A percentile compares a stretch with the other conserved stretches of the same genome.
phyloP scores from a whole-genome alignment of 2,329 filamentous ascomycete species.

The Cucurbitaria berberidis region DNA sequence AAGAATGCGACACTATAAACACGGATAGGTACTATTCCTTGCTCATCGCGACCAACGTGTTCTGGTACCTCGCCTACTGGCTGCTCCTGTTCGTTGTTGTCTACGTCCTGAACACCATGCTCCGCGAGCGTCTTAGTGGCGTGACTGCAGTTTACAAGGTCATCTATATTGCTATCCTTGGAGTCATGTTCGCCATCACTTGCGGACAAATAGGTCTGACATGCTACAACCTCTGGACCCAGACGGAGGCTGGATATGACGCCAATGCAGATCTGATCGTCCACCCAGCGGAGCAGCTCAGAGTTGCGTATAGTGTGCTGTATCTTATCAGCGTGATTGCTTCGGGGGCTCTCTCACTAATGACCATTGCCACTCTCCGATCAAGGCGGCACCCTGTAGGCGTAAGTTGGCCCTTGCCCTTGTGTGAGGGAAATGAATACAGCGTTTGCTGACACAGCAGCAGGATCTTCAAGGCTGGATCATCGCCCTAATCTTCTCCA shows the following conservation, averaged over 20 bases:
- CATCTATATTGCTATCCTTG: slow-evolving; percentile 15
- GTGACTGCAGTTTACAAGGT: slow-evolving; percentile 14
- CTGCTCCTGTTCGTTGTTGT: slow-evolving; percentile 32
- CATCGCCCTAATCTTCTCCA: slow-evolving; percentile 19
- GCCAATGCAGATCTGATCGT: background rate
- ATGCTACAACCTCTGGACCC: slow-evolving; percentile 19
- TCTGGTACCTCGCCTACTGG: slow-evolving; percentile 26
- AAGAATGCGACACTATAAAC: slow-evolving; percentile 14
- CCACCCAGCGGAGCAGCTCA: slow-evolving; percentile 1
- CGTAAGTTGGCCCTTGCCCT: too few relatives aligned
- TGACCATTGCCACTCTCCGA: slow-evolving; percentile 23
- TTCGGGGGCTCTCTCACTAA: slow-evolving; percentile 15
- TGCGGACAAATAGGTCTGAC: slow-evolving; percentile 14
- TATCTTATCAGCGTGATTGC: slow-evolving; percentile 28
- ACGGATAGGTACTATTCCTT: slow-evolving; percentile 7
- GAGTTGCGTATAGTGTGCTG: slow-evolving; percentile 19
- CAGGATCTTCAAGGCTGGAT: slow-evolving; percentile 28
- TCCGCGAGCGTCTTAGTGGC: slow-evolving; percentile 27
- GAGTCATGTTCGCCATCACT: slow-evolving; percentile 29
- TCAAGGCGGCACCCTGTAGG: slow-evolving; percentile 15
- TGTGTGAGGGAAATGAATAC: background rate
- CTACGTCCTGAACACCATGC: slow-evolving; percentile 32
- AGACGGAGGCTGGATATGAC: background rate
- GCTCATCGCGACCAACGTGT: slow-evolving; percentile 23
- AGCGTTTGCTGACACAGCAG: background rate